Conservation (phyloP, 345 rosid genomes). For the Citrus sp. region DNA sequence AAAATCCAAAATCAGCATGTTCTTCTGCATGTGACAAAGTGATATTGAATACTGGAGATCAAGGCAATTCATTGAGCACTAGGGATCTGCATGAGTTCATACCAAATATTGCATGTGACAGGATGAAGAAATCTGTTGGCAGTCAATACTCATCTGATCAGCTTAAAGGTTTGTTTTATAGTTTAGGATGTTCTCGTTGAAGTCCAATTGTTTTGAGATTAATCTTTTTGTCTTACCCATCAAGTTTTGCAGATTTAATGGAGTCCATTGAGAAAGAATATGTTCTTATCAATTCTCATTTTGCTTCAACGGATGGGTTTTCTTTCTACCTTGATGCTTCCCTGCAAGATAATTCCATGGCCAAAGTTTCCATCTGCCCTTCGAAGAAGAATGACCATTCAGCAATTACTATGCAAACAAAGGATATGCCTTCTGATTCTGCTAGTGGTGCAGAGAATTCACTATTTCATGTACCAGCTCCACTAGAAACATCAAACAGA, state of each 20-base stretch:
- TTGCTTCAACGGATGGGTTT: constrained; percentile 45
- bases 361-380: constrained; percentile 27
- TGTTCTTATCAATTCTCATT: constrained; percentile 60
- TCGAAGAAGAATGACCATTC: constrained; percentile 33
- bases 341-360: constrained; percentile 41
- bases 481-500: constrained; percentile 26
- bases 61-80: constrained; percentile 17
- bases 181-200: not conserved
- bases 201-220: constrained; percentile 4
- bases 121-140: constrained; percentile 28
- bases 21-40: constrained; percentile 26
- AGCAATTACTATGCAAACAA: constrained; percentile 30
- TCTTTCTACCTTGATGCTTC: constrained; percentile 61
- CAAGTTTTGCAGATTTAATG: constrained; percentile 47
- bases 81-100: constrained; percentile 15
- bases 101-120: constrained; percentile 24
- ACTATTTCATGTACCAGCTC: constrained; percentile 27
- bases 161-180: constrained; percentile 38
- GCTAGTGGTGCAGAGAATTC: constrained; percentile 19
- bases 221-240: constrained; percentile 20
- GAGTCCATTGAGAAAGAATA: constrained; percentile 75
- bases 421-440: constrained; percentile 23
- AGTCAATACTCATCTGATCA: constrained; percentile 37
- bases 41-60: constrained; percentile 7
- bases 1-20: constrained; percentile 21